These are phyloP conservation scores for Clarkia xantiana DNA, from an alignment of 345 rosid species.

Conservation along the genomic window DNA sequence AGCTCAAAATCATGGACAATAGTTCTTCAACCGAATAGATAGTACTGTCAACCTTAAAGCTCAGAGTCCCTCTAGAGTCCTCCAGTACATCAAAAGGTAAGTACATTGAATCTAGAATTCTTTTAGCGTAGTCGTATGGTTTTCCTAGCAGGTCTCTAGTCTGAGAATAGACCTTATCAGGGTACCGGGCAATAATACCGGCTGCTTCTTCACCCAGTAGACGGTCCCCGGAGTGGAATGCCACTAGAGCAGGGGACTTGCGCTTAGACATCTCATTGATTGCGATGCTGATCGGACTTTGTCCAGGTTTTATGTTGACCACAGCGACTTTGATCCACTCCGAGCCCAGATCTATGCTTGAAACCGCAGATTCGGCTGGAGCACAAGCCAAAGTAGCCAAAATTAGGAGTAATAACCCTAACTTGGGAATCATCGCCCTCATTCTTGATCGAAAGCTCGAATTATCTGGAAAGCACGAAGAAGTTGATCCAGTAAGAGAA, in stretches of 20 bases:
- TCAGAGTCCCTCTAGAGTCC: slow-evolving; percentile 64
- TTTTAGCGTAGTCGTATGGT: slow-evolving; percentile 50
- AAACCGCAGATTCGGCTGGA: slow-evolving; percentile 63
- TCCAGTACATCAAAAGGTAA: slow-evolving; percentile 57
- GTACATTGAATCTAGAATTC: slow-evolving; percentile 42
- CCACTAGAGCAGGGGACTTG: slow-evolving; percentile 82
- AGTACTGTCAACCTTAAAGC: slow-evolving; percentile 42
- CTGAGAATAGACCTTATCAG: slow-evolving; percentile 63
- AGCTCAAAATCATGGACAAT: slow-evolving; percentile 68
- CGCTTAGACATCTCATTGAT: slow-evolving; percentile 98
- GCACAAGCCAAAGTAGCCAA: slow-evolving; percentile 13
- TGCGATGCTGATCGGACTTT: slow-evolving; percentile 78
- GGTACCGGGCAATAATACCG: slow-evolving; percentile 78
- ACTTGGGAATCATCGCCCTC: slow-evolving; percentile 21
- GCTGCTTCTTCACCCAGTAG: slow-evolving; percentile 92
- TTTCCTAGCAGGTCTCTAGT: slow-evolving; percentile 78
- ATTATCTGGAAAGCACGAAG: too few species aligned
- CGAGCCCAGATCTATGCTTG: slow-evolving; percentile 92
- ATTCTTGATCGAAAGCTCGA: slow-evolving; percentile 11
- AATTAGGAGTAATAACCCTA: slow-evolving; percentile 18
- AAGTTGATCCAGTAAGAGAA: too few species aligned
- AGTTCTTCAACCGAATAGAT: slow-evolving; percentile 68
- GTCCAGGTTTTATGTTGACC: slow-evolving; percentile 74
- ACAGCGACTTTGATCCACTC: slow-evolving; percentile 90
- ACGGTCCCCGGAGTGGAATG: slow-evolving; percentile 61